phyloP scores from a whole-genome alignment of 2,329 filamentous ascomycete species.

The Fusarium mundagurra region DNA sequence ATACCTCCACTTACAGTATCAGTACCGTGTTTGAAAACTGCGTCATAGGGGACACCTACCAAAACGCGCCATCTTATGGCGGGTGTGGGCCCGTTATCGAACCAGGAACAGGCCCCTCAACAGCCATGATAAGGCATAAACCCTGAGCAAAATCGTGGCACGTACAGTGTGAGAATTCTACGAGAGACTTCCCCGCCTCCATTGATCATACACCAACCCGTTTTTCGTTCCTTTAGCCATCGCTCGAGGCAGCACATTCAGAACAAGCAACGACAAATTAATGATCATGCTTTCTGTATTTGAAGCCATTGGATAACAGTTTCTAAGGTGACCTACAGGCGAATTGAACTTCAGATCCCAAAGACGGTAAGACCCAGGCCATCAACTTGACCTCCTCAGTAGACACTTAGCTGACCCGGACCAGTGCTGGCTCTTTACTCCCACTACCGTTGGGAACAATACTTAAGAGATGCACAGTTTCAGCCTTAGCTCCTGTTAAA shows the following conservation, averaged over 20 bases:
- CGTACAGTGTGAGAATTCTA: background rate
- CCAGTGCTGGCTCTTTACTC: background rate
- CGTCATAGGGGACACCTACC: background rate
- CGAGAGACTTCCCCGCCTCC: background rate
- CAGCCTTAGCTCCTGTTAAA: background rate
- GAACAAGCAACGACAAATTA: background rate
- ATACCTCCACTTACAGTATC: background rate
- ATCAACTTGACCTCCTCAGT: background rate
- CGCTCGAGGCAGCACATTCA: background rate
- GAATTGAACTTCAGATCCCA: background rate
- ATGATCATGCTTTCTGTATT: background rate
- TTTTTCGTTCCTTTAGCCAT: background rate
- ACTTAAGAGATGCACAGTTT: background rate
- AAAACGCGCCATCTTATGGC: background rate
- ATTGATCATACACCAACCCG: background rate
- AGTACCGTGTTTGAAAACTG: background rate
- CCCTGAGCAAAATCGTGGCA: background rate
- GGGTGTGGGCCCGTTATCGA: background rate
- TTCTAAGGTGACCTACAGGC: background rate
- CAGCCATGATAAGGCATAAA: background rate
- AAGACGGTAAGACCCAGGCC: background rate
- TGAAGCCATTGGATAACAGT: background rate
- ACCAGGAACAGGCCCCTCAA: background rate
- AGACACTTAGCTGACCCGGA: background rate
- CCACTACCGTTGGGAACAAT: background rate